Conservation (phyloP, 306 rosid genomes). For the Trifolium repens region DNA sequence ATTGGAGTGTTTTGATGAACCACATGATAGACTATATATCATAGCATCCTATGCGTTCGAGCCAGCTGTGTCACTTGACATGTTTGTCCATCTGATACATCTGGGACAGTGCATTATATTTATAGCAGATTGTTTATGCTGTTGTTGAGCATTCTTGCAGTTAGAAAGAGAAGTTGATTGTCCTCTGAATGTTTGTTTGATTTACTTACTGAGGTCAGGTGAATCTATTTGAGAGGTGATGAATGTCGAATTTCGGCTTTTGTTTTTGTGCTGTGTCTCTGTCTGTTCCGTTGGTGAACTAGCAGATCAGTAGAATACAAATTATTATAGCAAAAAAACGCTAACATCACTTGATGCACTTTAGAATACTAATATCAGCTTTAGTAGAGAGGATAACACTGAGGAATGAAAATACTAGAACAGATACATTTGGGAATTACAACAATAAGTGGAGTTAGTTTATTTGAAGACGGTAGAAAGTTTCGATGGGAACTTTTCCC, state of each 20-base stretch:
- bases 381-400: too few species aligned
- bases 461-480: background rate
- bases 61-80: conserved; percentile 22
- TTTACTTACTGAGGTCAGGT: background rate
- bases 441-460: background rate
- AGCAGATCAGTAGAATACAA: background rate
- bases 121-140: background rate
- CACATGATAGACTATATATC: conserved; percentile 6
- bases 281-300: background rate
- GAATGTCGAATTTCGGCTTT: background rate
- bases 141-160: conserved; percentile 19
- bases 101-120: background rate
- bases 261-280: background rate
- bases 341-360: background rate
- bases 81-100: background rate
- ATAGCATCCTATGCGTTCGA: conserved; percentile 26
- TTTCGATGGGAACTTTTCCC: too few species aligned
- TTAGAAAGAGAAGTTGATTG: conserved; percentile 10
- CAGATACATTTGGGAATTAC: too few species aligned
- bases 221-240: conserved; percentile 5
- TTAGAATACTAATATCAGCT: background rate
- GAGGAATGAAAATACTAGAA: background rate
- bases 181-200: conserved; percentile 5
- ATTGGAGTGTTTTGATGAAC: conserved; percentile 23
- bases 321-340: background rate